phyloP scores from a whole-genome alignment of 371 early-diverging fungal species.

The Mucor sp. region DNA sequence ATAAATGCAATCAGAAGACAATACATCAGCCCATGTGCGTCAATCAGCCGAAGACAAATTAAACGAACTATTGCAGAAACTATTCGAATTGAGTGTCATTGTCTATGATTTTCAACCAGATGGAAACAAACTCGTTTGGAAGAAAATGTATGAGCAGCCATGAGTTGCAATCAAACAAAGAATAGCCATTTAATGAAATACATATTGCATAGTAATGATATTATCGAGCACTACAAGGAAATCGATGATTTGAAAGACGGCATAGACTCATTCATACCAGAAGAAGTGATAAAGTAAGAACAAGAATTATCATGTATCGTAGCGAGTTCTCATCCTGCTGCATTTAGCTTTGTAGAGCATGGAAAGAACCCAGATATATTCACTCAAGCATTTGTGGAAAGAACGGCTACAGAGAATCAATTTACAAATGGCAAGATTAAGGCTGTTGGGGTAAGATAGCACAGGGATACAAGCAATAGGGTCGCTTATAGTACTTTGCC shows the following conservation, averaged over 20 bases:
- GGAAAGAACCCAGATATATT: slow-evolving; percentile 76
- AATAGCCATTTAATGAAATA: neutral
- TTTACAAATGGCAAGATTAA: slow-evolving; percentile 76
- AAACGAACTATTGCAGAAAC: slow-evolving; percentile 59
- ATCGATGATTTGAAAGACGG: slow-evolving; percentile 66
- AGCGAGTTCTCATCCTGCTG: neutral
- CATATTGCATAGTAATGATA: slow-evolving; percentile 51
- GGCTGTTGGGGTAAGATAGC: slow-evolving; percentile 62
- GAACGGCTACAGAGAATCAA: slow-evolving; percentile 79
- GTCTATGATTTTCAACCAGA: slow-evolving; percentile 76
- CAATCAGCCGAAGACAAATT: slow-evolving; percentile 57
- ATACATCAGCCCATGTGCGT: slow-evolving; percentile 22
- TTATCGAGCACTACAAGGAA: slow-evolving; percentile 58
- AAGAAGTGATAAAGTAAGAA: slow-evolving; percentile 68
- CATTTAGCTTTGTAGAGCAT: slow-evolving; percentile 65
- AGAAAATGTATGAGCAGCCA: slow-evolving; percentile 58
- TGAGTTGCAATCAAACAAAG: neutral
- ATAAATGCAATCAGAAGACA: slow-evolving; percentile 16
- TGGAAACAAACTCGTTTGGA: slow-evolving; percentile 60
- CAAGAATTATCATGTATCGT: neutral
- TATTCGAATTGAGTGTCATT: slow-evolving; percentile 68
- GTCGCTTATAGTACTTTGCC: neutral
- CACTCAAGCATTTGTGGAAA: slow-evolving; percentile 72
- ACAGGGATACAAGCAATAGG: neutral
- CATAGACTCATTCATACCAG: slow-evolving; percentile 62